These are phyloP conservation scores for Alternaria postmessia DNA, from an alignment of 2,329 filamentous ascomycete genomes.

Conservation along the genomic window DNA sequence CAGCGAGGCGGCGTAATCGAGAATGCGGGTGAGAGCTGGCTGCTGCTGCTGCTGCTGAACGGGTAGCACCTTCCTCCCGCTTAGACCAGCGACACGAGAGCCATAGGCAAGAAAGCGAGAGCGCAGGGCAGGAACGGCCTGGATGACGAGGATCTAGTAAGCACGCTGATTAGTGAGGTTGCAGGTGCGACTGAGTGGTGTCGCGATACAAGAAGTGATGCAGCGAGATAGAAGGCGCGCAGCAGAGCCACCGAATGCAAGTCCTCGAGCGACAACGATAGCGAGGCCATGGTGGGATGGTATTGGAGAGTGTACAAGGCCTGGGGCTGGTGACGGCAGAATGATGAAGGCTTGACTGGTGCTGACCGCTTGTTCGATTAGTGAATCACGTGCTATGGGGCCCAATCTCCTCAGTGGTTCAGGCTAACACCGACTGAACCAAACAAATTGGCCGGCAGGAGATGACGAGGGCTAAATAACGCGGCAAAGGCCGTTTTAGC, in stretches of 20 bases:
- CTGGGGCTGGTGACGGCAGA: slow-evolving; percentile 20
- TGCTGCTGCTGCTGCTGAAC: slow-evolving; percentile 21
- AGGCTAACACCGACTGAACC: neutral
- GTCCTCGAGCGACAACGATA: slow-evolving; percentile 9
- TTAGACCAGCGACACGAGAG: slow-evolving; percentile 55
- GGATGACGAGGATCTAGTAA: slow-evolving; percentile 60
- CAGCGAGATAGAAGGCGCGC: slow-evolving; percentile 50
- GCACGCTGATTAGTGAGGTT: slow-evolving; percentile 38
- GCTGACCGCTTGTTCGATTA: slow-evolving; percentile 1
- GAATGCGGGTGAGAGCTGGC: slow-evolving; percentile 34
- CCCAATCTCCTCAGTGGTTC: slow-evolving; percentile 5
- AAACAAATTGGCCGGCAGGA: neutral
- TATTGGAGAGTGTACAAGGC: slow-evolving; percentile 2
- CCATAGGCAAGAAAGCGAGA: slow-evolving; percentile 68
- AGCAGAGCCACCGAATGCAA: slow-evolving; percentile 33
- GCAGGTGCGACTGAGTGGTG: slow-evolving; percentile 31
- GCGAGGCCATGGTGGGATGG: neutral
- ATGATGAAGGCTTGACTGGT: slow-evolving; percentile 21
- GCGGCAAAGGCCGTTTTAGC: slow-evolving; percentile 15
- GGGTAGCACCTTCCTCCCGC: slow-evolving; percentile 5
- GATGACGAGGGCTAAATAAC: slow-evolving; percentile 7
- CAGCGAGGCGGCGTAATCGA: slow-evolving; percentile 62
- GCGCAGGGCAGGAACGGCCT: slow-evolving; percentile 60
- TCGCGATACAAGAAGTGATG: slow-evolving; percentile 51
- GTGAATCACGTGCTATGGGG: neutral